These are phyloP conservation scores for Melampsora larici-populina DNA, from an alignment of 1,284 basidiomycete species.

Conservation along the genomic window DNA sequence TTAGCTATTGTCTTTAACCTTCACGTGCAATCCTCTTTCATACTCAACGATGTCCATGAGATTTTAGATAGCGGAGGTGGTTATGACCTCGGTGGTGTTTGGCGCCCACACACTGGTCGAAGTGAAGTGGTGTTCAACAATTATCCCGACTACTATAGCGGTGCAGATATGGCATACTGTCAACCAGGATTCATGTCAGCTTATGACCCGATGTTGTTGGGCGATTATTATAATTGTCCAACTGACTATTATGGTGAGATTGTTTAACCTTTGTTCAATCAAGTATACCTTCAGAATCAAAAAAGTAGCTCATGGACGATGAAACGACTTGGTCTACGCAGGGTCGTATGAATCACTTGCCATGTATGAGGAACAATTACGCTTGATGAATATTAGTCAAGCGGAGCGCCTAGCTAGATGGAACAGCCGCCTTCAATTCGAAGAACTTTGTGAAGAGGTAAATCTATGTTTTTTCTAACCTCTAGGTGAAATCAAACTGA, in stretches of 20 bases:
- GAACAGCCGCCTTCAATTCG: slow-evolving; percentile 31
- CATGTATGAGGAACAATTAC: slow-evolving; percentile 30
- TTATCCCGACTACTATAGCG: slow-evolving; percentile 8
- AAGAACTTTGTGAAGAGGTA: slow-evolving; percentile 39
- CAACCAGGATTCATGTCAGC: not conserved
- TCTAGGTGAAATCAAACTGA: not conserved
- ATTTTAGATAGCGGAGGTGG: slow-evolving; percentile 15
- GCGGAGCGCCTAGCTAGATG: slow-evolving; percentile 34
- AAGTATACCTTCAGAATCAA: too few species aligned
- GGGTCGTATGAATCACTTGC: slow-evolving; percentile 11
- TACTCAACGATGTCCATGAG: too few species aligned
- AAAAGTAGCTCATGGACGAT: too few species aligned
- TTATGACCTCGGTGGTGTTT: slow-evolving; percentile 33
- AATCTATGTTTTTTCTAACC: not conserved
- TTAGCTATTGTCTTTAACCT: too few species aligned
- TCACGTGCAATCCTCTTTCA: too few species aligned
- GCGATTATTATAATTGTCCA: slow-evolving; percentile 32
- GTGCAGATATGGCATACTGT: not conserved
- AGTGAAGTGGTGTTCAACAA: slow-evolving; percentile 20
- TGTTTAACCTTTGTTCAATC: not conserved
- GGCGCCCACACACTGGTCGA: slow-evolving; percentile 36
- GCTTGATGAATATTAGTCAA: slow-evolving; percentile 25
- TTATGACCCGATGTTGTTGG: slow-evolving; percentile 4
- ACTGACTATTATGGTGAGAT: slow-evolving; percentile 24
- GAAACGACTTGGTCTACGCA: not conserved